Evolutionary conservation across 192 early-diverging fungal genomes (phyloP).

Genomic region (Cetraspora pellucida): DNA sequence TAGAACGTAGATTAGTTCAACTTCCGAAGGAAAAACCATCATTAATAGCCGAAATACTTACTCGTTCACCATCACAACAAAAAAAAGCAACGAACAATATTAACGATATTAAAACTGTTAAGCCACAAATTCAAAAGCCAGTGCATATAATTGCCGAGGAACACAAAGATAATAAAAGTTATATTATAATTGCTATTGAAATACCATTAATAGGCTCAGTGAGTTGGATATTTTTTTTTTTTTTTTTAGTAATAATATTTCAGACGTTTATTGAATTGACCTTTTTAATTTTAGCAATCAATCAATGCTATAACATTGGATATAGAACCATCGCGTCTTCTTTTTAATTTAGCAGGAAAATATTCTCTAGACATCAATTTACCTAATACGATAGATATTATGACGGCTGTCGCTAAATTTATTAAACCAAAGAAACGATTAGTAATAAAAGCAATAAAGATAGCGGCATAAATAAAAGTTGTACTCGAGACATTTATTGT

Average conservation of each 20-base stretch:
- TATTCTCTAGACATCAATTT: not conserved
- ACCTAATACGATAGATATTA: conserved; percentile 15
- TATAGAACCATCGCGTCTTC: conserved; percentile 9
- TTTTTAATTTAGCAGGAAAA: conserved; percentile 11
- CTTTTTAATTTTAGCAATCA: conserved; percentile 12
- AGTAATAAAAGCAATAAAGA: not conserved
- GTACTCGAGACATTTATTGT: too few species aligned
- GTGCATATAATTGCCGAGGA: conserved; percentile 17
- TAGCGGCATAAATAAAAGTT: not conserved
- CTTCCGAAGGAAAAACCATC: conserved; percentile 9
- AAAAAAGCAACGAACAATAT: not conserved
- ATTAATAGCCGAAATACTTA: conserved; percentile 9
- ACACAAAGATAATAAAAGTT: not conserved
- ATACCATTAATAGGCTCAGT: not conserved
- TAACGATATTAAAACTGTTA: not conserved
- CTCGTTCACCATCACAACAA: not conserved
- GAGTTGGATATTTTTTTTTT: not conserved
- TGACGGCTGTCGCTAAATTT: conserved; percentile 16
- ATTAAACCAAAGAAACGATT: conserved; percentile 19
- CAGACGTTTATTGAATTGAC: not conserved
- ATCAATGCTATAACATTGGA: not conserved
- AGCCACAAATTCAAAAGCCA: not conserved
- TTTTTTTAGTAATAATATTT: not conserved
- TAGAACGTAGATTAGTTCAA: conserved; percentile 5
- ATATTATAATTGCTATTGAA: conserved; percentile 7